Conservation (phyloP, 2,329 filamentous ascomycete species). For the Phaeosphaeriaceae sp. region DNA sequence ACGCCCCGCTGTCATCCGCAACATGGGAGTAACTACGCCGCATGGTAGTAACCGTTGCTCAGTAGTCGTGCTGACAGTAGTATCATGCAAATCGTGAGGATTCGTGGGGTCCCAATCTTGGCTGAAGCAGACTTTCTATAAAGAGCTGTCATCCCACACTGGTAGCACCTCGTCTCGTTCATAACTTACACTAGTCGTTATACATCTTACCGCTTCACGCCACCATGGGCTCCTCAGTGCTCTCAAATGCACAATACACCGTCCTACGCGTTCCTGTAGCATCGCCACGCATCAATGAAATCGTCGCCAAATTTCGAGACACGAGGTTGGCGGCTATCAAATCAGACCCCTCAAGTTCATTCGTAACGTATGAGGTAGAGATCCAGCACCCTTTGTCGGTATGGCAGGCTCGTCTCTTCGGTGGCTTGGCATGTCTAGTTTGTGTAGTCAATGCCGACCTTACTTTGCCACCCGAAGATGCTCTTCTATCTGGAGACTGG, state of each 20-base stretch:
- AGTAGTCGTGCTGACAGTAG: too few relatives aligned
- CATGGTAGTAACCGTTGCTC: too few relatives aligned
- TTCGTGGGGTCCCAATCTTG: background rate
- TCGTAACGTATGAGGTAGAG: constrained; percentile 19
- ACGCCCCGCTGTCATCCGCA: too few relatives aligned
- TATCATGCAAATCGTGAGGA: too few relatives aligned
- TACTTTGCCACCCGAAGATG: constrained; percentile 1
- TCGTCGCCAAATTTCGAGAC: constrained; percentile 20
- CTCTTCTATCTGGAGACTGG: constrained; percentile 24
- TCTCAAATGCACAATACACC: background rate
- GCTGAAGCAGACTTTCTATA: background rate
- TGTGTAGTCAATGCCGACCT: constrained; percentile 7
- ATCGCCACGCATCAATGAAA: constrained; percentile 12
- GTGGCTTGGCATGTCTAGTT: constrained; percentile 5
- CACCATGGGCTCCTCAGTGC: background rate
- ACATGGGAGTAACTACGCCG: too few relatives aligned
- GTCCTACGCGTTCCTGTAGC: constrained; percentile 18
- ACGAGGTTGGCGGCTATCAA: constrained; percentile 24
- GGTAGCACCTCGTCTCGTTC: too few relatives aligned
- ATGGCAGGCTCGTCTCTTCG: constrained; percentile 19
- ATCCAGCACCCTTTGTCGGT: constrained; percentile 9
- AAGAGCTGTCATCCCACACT: background rate
- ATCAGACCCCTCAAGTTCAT: constrained; percentile 21
- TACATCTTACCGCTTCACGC: too few relatives aligned
- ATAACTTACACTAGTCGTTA: too few relatives aligned